Evolutionary conservation across 2,329 filamentous ascomycete species (phyloP).

Genomic region (Sclerotinia glacialis): DNA sequence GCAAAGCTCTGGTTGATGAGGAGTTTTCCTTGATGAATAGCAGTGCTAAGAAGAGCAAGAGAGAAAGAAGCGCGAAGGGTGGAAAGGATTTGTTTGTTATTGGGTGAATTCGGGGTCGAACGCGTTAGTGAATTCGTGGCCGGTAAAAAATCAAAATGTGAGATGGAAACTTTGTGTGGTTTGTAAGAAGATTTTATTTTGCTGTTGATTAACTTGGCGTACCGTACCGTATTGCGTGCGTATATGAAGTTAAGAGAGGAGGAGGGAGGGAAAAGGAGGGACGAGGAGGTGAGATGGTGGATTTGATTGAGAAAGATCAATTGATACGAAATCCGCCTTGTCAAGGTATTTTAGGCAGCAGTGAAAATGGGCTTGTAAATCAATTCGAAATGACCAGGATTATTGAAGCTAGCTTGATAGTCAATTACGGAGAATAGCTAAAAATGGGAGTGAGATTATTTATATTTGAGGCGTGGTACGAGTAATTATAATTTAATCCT

Average conservation of each 20-base stretch:
- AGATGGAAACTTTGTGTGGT: background rate
- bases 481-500: background rate
- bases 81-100: background rate
- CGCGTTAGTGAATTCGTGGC: slow-evolving; percentile 1
- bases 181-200: background rate
- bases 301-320: background rate
- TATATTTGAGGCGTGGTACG: background rate
- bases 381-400: background rate
- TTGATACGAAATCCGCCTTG: slow-evolving; percentile 2
- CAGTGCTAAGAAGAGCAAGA: background rate
- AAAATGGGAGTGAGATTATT: background rate
- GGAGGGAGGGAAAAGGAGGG: background rate
- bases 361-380: slow-evolving; percentile 7
- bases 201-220: background rate
- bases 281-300: background rate
- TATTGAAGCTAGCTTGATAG: background rate
- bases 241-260: background rate
- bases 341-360: background rate
- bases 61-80: slow-evolving; percentile 1
- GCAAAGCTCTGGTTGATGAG: background rate
- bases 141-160: background rate
- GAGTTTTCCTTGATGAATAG: background rate
- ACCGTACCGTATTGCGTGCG: background rate
- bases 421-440: background rate
- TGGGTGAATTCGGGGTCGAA: background rate